A percentile compares a stretch with the other conserved stretches of the same genome.
phyloP scores from a whole-genome alignment of 768 basidiomycete species.

The Galerina sulciceps region DNA sequence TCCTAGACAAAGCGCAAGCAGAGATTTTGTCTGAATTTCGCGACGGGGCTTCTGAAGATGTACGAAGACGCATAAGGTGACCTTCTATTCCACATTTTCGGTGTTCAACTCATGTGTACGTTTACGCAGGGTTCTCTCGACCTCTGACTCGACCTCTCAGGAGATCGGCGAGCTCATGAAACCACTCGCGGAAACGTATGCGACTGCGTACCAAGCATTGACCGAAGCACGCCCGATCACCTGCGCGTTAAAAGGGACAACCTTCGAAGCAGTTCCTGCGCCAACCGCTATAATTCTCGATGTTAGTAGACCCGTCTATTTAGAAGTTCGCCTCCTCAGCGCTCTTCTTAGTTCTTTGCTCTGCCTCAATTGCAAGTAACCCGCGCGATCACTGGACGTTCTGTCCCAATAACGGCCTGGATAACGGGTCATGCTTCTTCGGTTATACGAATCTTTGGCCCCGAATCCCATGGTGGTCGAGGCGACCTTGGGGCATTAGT shows the following conservation, averaged over 20 bases:
- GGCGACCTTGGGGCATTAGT: neutral
- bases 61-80: neutral
- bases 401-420: neutral
- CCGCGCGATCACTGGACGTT: neutral
- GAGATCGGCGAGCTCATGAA: neutral
- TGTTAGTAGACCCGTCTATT: neutral
- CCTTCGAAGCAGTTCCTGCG: slow-evolving; percentile 7
- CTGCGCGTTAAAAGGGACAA: slow-evolving; percentile 8
- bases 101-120: neutral
- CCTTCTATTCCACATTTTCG: neutral
- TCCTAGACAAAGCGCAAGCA: slow-evolving; percentile 5
- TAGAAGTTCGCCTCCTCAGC: neutral
- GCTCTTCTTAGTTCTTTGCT: slow-evolving; percentile 5
- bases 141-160: neutral
- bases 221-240: slow-evolving; percentile 7
- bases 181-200: neutral
- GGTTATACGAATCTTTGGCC: neutral
- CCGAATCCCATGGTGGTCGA: slow-evolving; percentile 2
- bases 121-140: neutral
- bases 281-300: slow-evolving; percentile 12
- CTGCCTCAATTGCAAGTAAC: neutral
- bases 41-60: neutral
- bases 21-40: slow-evolving; percentile 9
- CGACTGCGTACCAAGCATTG: slow-evolving; percentile 8
- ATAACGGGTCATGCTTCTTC: neutral